These are phyloP conservation scores for Adansonia grandidieri DNA, from an alignment of 441 rosid genomes.

Conservation along the genomic window DNA sequence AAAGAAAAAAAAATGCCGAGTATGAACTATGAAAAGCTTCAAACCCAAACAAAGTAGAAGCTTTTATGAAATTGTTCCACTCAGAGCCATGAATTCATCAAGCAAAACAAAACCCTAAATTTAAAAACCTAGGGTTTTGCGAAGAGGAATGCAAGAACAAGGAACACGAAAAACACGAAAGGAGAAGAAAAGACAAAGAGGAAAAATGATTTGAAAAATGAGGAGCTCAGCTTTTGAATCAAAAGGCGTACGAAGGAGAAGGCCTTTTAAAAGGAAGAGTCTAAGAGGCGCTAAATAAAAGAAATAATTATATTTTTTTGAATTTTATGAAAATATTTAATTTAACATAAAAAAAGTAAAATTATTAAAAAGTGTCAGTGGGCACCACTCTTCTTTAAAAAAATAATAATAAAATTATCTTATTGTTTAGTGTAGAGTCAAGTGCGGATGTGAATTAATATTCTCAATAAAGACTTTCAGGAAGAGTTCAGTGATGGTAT, in stretches of 20 bases:
- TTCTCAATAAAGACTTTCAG: constrained; percentile 15
- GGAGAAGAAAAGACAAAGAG: constrained; percentile 39
- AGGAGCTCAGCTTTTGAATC: constrained; percentile 41
- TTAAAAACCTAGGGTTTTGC: constrained; percentile 64
- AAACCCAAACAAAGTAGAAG: constrained; percentile 21
- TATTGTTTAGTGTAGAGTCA: neutral
- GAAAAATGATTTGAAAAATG: constrained; percentile 36
- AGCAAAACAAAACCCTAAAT: constrained; percentile 54
- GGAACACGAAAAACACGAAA: constrained; percentile 28
- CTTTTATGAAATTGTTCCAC: constrained; percentile 18
- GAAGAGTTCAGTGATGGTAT: constrained; percentile 26
- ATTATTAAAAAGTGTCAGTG: too few species aligned
- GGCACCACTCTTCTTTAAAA: neutral
- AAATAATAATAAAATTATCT: neutral
- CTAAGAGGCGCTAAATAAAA: too few species aligned
- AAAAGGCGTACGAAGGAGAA: constrained; percentile 40
- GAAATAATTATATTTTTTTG: constrained; percentile 17
- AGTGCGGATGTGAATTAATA: neutral
- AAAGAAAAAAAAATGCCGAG: constrained; percentile 17
- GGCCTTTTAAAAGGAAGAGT: constrained; percentile 22
- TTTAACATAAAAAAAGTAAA: too few species aligned
- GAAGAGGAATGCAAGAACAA: constrained; percentile 46
- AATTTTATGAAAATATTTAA: too few species aligned
- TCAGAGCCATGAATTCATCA: constrained; percentile 7
- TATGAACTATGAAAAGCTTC: constrained; percentile 15